Evolutionary conservation across 106 monocot genomes (phyloP).

Genomic region (Acanthochlamys bracteata): DNA sequence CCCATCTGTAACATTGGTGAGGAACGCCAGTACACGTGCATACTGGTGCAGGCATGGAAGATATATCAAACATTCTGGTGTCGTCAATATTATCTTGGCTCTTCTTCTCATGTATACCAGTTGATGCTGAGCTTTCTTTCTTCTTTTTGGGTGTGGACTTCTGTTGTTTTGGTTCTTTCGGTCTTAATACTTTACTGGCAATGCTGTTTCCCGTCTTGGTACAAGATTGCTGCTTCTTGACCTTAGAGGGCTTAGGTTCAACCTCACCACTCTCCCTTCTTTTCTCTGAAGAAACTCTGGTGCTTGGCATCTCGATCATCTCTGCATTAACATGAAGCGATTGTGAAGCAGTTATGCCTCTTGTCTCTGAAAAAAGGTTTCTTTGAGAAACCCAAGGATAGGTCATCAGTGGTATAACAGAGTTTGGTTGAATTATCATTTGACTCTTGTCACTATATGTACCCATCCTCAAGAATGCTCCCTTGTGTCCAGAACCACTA

Average conservation of each 20-base stretch:
- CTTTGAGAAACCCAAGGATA: constrained; percentile 50
- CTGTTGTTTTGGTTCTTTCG: constrained; percentile 33
- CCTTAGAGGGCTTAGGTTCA: constrained; percentile 18
- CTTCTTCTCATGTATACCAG: constrained; percentile 37
- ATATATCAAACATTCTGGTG: constrained; percentile 30
- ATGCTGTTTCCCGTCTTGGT: constrained; percentile 17
- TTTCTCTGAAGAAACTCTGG: neutral
- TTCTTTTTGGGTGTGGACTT: constrained; percentile 20
- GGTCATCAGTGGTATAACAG: constrained; percentile 21
- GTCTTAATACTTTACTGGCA: constrained; percentile 18
- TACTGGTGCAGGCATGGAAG: constrained; percentile 45
- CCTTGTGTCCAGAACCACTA: constrained; percentile 18
- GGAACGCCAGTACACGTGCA: constrained; percentile 65
- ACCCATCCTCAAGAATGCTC: constrained; percentile 39
- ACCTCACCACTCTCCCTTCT: neutral
- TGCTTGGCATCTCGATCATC: constrained; percentile 5
- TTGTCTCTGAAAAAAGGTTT: constrained; percentile 23
- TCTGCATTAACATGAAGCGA: constrained; percentile 13
- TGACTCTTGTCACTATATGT: constrained; percentile 25
- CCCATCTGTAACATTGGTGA: constrained; percentile 70
- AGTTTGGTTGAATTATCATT: constrained; percentile 1
- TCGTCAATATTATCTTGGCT: constrained; percentile 21
- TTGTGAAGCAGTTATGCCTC: constrained; percentile 9
- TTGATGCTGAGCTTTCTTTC: constrained; percentile 15
- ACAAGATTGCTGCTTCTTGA: constrained; percentile 19